These are phyloP conservation scores for Melanopsichium pennsylvanicum DNA, from an alignment of 1,284 basidiomycete species.

Conservation along the genomic window DNA sequence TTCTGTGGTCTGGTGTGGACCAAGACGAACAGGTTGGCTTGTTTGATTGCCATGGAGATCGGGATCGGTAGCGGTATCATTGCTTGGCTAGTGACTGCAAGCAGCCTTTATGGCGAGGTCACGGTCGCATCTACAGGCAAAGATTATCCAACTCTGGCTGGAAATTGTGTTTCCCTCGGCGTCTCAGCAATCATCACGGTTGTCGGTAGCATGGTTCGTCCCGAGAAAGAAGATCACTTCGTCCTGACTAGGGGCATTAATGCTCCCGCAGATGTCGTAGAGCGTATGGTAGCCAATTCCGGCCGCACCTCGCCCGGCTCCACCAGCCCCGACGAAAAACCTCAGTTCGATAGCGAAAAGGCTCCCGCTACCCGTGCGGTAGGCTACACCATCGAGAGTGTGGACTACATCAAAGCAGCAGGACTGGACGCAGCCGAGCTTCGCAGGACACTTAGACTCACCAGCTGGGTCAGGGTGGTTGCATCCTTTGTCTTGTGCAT, in stretches of 20 bases:
- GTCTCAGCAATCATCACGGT: slow-evolving; percentile 80
- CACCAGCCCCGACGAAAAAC: slow-evolving; percentile 14
- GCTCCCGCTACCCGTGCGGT: background rate
- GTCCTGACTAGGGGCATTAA: slow-evolving; percentile 59
- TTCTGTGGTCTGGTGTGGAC: slow-evolving; percentile 72
- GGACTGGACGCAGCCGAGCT: slow-evolving; percentile 54
- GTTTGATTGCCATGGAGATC: slow-evolving; percentile 74
- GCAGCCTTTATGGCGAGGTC: slow-evolving; percentile 80
- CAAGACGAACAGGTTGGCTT: slow-evolving; percentile 54
- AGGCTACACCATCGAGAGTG: slow-evolving; percentile 21
- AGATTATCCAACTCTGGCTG: slow-evolving; percentile 75
- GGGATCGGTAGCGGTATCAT: slow-evolving; percentile 79
- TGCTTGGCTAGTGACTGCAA: slow-evolving; percentile 79
- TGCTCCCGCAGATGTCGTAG: slow-evolving; percentile 44
- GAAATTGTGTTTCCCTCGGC: slow-evolving; percentile 84
- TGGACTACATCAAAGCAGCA: slow-evolving; percentile 40
- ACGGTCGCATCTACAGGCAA: slow-evolving; percentile 74
- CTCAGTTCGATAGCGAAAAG: slow-evolving; percentile 29
- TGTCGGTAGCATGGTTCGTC: slow-evolving; percentile 61
- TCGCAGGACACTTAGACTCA: slow-evolving; percentile 24
- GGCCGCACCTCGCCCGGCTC: slow-evolving; percentile 8
- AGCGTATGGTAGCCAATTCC: slow-evolving; percentile 20
- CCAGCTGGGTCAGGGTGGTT: slow-evolving; percentile 39
- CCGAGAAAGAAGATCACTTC: slow-evolving; percentile 59
- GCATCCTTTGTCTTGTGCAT: slow-evolving; percentile 51